A percentile compares a stretch with the other conserved stretches of the same genome.
These are phyloP conservation scores for Brassica cretica DNA, from an alignment of 345 rosid genomes.

Conservation along the genomic window DNA sequence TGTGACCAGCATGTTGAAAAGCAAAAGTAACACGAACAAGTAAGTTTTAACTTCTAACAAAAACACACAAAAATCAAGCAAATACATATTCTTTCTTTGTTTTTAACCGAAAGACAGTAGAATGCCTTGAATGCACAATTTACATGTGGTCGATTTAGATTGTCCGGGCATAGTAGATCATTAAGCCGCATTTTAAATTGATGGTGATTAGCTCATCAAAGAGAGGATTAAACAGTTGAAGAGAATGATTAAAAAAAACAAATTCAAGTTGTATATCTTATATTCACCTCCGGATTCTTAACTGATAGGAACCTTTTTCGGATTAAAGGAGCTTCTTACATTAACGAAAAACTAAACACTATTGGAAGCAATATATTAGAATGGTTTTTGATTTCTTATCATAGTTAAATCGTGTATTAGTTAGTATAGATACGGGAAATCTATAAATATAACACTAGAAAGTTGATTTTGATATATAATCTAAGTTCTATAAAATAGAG, in stretches of 20 bases:
- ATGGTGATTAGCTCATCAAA: neutral
- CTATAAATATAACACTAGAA: neutral
- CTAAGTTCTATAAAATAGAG: neutral
- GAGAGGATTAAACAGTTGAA: slow-evolving; percentile 8
- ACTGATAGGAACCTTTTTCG: neutral
- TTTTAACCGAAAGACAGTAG: neutral
- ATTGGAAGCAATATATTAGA: neutral
- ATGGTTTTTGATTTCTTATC: neutral
- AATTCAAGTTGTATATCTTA: neutral
- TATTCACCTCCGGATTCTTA: neutral
- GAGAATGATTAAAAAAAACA: neutral
- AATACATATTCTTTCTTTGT: neutral
- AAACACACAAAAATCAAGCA: neutral
- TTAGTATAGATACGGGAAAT: neutral
- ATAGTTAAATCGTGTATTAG: neutral
- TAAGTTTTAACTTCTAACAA: neutral
- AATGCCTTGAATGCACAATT: neutral
- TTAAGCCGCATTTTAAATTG: neutral
- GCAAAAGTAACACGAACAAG: neutral
- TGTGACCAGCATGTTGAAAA: slow-evolving; percentile 1
- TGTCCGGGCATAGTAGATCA: neutral
- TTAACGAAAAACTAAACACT: neutral
- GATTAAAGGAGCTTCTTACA: neutral
- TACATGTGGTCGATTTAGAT: neutral
- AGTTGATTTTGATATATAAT: neutral